Conservation (phyloP, 257 asterid genomes). For the Petrea volubilis region DNA sequence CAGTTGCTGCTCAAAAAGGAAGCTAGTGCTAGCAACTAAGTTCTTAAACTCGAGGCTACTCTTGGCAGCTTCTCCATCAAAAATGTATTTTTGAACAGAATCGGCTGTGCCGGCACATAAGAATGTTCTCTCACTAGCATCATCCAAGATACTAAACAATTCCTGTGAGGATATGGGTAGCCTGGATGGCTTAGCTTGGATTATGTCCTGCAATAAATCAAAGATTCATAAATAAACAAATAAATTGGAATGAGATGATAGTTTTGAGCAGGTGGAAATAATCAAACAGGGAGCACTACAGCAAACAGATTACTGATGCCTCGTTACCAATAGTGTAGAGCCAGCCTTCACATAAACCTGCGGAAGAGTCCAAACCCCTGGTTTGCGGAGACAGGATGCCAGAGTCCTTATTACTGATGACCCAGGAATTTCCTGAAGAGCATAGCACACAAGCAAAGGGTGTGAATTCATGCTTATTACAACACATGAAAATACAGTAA, state of each 20-base stretch:
- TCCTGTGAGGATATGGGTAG: conserved; percentile 59
- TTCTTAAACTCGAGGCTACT: conserved; percentile 60
- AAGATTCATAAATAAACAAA: neutral
- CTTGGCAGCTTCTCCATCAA: conserved; percentile 57
- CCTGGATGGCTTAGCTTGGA: conserved; percentile 52
- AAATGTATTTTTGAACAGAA: conserved; percentile 57
- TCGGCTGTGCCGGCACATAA: conserved; percentile 76
- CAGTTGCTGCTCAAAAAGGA: conserved; percentile 73
- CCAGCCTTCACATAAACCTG: conserved; percentile 66
- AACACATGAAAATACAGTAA: neutral
- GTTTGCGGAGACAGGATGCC: conserved; percentile 51
- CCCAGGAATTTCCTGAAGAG: conserved; percentile 62
- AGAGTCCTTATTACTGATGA: conserved; percentile 45
- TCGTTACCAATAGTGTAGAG: conserved; percentile 55
- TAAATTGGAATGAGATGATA: neutral
- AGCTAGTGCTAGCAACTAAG: conserved; percentile 64
- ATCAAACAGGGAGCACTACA: neutral
- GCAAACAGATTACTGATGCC: neutral
- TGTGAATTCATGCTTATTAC: neutral
- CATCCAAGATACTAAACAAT: conserved; percentile 63
- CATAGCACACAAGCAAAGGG: neutral
- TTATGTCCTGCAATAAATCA: conserved; percentile 52
- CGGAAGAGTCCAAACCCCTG: conserved; percentile 64
- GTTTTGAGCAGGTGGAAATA: neutral
- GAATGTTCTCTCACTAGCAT: conserved; percentile 77